Conservation (phyloP, 164 flowering plant genomes). For the Berberis thunbergii region DNA sequence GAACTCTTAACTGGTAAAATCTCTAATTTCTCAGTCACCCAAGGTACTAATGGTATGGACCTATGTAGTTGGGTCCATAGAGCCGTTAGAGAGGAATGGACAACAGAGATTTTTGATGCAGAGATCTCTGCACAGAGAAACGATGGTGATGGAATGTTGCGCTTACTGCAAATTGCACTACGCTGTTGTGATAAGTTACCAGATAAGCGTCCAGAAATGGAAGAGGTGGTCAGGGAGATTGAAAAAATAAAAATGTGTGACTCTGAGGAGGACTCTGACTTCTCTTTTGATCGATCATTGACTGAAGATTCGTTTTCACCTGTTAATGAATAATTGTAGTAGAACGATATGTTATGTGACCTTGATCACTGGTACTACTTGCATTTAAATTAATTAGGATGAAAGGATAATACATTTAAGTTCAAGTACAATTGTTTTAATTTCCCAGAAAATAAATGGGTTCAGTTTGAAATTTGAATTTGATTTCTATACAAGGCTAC, state of each 20-base stretch:
- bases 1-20: conserved; percentile 59
- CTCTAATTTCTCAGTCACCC: conserved; percentile 27
- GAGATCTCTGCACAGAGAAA: conserved; percentile 33
- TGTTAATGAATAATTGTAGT: too few species aligned
- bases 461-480: too few species aligned
- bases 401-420: too few species aligned
- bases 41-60: conserved; percentile 41
- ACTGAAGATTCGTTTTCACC: too few species aligned
- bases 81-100: conserved; percentile 84
- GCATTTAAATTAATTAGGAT: too few species aligned
- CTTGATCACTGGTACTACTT: too few species aligned
- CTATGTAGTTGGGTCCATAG: conserved; percentile 50
- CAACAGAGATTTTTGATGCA: conserved; percentile 56
- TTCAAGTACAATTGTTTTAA: too few species aligned
- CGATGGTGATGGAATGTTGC: conserved; percentile 38
- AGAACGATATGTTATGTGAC: too few species aligned
- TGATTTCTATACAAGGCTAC: too few species aligned
- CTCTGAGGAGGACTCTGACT: conserved; percentile 30
- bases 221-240: conserved; percentile 37
- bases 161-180: conserved; percentile 43
- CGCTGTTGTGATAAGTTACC: conserved; percentile 43
- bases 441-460: too few species aligned
- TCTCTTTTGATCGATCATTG: conserved; percentile 15
- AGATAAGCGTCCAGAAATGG: conserved; percentile 55
- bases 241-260: conserved; percentile 20